Base-by-base conservation (phyloP, 257 asterid species). In the Solanum virginianum region DNA sequence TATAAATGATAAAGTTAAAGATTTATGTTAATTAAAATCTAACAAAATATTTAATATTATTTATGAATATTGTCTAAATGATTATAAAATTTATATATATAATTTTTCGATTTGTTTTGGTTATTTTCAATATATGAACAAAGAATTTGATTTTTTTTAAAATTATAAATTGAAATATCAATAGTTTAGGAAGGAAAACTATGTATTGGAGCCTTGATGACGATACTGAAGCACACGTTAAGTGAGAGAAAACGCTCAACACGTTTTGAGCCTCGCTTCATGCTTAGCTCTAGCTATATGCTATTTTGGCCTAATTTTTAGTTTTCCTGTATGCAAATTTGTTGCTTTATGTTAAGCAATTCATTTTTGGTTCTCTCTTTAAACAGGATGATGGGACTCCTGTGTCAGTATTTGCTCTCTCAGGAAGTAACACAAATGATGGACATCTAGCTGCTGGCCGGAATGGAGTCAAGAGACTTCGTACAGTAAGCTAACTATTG, bases 401-500 rank as follows among this genome's bases (percentile, higher is more conserved):
- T 85, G 99, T 97, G 85, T 97, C 99, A 65, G 89, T 97, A 86
- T 97, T 97, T 89, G 91, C 97, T 89, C 97, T 97, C 87, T 92
- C 98, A 43, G 99, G 98, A 85, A 95, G 94, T 88, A 94, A 87
- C 83, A 91, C 92, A 11, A 95, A 87, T 56, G 99, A 97, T 89
- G 98, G 97, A 10, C 99, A 94, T 91, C 91, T 97, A 87, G 92
- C 91, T 90, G 99, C 99, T 86, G 99, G 98, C 18, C 98, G 99
- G 54, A 97, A 97, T 85, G 99, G 99, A 86, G 99, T 97, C 85
- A 97, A 97, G 90, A 95, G 98, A 84, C 95, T 97, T 86, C 97
- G 98, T 87, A 97, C 99, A 84, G 99, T 96, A 86, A 90, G 97
- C 87, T 72, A 85, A 75, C 14, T 47, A 75, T 49, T 75, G 81